phyloP scores from a whole-genome alignment of 345 rosid genomes.

The Syzygium aromaticum region DNA sequence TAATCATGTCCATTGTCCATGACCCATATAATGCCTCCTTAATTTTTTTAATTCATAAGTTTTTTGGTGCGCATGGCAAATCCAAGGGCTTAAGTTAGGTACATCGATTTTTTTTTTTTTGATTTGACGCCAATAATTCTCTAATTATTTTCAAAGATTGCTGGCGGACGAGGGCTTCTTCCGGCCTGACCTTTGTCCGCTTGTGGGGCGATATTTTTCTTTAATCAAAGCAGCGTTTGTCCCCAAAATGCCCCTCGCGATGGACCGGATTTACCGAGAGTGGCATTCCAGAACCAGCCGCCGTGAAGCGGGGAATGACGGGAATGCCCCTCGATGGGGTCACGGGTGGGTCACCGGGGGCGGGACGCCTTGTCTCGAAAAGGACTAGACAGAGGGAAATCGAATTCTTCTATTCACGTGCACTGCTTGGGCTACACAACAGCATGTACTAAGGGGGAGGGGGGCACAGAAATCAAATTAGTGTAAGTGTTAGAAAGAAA shows the following conservation, averaged over 20 bases:
- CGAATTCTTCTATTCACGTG: constrained; percentile 21
- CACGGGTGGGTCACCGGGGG: constrained; percentile 23
- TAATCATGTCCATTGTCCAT: not conserved
- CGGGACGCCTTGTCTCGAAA: constrained; percentile 20
- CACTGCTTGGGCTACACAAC: constrained; percentile 1
- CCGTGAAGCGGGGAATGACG: constrained; percentile 5
- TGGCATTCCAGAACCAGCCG: not conserved
- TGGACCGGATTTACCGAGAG: not conserved
- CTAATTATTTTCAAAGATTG: constrained; percentile 4
- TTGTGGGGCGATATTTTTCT: not conserved
- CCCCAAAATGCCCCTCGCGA: not conserved
- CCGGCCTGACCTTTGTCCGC: constrained; percentile 1
- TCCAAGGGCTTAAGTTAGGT: not conserved
- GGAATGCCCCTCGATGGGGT: constrained; percentile 3
- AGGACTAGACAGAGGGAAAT: constrained; percentile 20
- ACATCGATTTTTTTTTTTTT: not conserved
- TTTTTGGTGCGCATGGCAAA: not conserved
- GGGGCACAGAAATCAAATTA: not conserved
- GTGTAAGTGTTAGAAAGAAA: not conserved
- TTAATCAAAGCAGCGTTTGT: not conserved
- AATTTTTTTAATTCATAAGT: not conserved
- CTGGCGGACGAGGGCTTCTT: constrained; percentile 9
- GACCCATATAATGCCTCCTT: not conserved
- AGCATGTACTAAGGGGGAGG: not conserved
- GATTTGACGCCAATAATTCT: not conserved